Evolutionary conservation across 345 rosid species (phyloP), one percentile per base, ranked within the genome.

Genomic region (Eucalyptus sideroxylon): DNA sequence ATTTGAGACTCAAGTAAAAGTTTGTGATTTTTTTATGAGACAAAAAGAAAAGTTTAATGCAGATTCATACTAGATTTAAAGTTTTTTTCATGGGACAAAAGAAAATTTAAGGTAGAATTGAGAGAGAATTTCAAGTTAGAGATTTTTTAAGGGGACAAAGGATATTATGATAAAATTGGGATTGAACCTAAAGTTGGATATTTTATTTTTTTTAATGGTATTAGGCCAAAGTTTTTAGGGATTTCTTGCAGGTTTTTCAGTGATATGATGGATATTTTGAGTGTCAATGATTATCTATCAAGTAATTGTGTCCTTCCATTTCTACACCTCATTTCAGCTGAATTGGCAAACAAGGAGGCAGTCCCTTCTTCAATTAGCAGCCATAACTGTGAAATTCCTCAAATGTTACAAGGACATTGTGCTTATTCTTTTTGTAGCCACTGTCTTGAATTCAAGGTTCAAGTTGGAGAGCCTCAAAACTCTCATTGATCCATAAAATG

Each of bases 1-100:
- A 55, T 55, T 55, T 55, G 11, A 55, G 11, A 55, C 27, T 55
- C 5, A 19, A 21, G 10, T 21, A 19, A 21, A 55, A 21, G 59
- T 55, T 55, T 1, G 4, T 0, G 2, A 21, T 8, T 21, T 55
- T 55, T 3, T 55, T 7, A 55, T 3, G 59, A 4, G 59, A 4
- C 11, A 21, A 21, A 53, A 55, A 55, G 21, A 51, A 16, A 51
- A 3, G 23, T 51, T 51, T 1, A 51, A 51, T 2, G 21, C 17
- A 51, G 23, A 17, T 51, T 51, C 0, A 0, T 0, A 51, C 55
- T 51, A 6, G 55, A 51, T 51, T 51, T 51, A 0, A 51, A 51
- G 55, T 51, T 17, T 50, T 50, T 50, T 50, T 50, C 19, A 50
- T 16, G 19, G 0, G 19, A 50, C 21, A 51, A 51, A 17, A 51